A percentile compares a stretch with the other conserved stretches of the same genome.
Conservation (phyloP, 2,329 filamentous ascomycete species). For the Fusarium pseudonygamai region DNA sequence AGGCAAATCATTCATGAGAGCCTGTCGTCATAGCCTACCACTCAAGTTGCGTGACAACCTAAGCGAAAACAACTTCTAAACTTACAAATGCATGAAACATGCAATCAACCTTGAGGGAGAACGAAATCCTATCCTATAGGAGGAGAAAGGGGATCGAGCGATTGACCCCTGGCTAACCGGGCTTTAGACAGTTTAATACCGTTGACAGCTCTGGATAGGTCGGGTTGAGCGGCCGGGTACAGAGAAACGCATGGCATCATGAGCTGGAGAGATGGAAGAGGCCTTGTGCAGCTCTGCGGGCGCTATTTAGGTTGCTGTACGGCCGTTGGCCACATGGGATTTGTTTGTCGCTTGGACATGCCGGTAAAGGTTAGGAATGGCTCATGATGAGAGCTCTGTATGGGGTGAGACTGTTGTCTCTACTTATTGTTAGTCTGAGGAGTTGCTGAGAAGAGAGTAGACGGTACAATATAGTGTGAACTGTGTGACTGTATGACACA, state of each 20-base stretch:
- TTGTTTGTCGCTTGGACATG: not conserved
- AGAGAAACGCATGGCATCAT: not conserved
- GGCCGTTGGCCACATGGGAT: conserved; percentile 7
- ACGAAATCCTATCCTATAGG: not conserved
- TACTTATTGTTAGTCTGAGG: not conserved
- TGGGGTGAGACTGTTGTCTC: not conserved
- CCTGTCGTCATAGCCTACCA: not conserved
- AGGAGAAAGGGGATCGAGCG: not conserved
- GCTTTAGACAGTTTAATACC: not conserved
- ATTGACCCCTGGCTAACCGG: not conserved
- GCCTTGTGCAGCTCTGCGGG: conserved; percentile 27
- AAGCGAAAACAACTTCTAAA: not conserved
- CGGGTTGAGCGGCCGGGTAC: not conserved
- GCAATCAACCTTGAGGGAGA: not conserved
- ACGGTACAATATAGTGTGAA: not conserved
- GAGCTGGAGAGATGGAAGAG: conserved; percentile 18
- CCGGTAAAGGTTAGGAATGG: not conserved
- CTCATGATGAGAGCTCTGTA: not conserved
- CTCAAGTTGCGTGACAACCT: not conserved
- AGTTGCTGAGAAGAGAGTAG: not conserved
- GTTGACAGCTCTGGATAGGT: not conserved
- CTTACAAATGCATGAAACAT: conserved; percentile 6
- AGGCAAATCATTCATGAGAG: not conserved
- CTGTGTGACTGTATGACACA: not conserved
- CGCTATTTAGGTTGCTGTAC: conserved; percentile 9